Evolutionary conservation across 2,329 filamentous ascomycete species (phyloP).

Genomic region (Aureobasidium sp.): DNA sequence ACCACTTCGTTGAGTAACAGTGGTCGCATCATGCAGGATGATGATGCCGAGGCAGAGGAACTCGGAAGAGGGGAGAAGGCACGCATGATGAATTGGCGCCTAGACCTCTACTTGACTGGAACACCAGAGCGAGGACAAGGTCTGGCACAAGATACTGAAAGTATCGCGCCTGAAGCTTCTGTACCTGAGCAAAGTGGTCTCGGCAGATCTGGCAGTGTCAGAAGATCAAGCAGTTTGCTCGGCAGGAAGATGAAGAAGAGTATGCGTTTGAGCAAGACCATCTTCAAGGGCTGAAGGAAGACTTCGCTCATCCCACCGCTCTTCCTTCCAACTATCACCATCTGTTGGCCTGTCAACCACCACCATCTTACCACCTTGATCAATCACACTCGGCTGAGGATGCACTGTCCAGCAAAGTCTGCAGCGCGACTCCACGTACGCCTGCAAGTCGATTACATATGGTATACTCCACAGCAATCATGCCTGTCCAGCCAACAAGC

Average conservation of each 20-base stretch:
- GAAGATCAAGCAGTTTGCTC: conserved; percentile 3
- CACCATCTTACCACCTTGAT: too few species aligned
- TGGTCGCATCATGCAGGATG: conserved; percentile 26
- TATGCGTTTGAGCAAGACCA: conserved; percentile 27
- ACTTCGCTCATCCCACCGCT: background rate
- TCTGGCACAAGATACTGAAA: background rate
- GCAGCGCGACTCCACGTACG: background rate
- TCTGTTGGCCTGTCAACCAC: background rate
- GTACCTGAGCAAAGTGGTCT: background rate
- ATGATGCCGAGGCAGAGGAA: conserved; percentile 22
- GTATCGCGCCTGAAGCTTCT: background rate
- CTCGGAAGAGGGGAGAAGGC: conserved; percentile 33
- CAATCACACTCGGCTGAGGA: background rate
- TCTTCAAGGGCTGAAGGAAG: conserved; percentile 28
- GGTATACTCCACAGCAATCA: background rate
- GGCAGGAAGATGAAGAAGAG: conserved; percentile 29
- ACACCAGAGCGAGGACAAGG: conserved; percentile 33
- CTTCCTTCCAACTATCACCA: background rate
- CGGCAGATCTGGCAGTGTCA: conserved; percentile 9
- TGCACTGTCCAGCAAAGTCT: background rate
- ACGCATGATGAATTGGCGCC: conserved; percentile 38
- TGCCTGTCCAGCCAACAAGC: background rate
- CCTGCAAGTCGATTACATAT: background rate
- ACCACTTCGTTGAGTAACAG: conserved; percentile 30
- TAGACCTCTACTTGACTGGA: conserved; percentile 35